Evolutionary conservation across 345 rosid species (phyloP).

Genomic region (Citrus reticulata): DNA sequence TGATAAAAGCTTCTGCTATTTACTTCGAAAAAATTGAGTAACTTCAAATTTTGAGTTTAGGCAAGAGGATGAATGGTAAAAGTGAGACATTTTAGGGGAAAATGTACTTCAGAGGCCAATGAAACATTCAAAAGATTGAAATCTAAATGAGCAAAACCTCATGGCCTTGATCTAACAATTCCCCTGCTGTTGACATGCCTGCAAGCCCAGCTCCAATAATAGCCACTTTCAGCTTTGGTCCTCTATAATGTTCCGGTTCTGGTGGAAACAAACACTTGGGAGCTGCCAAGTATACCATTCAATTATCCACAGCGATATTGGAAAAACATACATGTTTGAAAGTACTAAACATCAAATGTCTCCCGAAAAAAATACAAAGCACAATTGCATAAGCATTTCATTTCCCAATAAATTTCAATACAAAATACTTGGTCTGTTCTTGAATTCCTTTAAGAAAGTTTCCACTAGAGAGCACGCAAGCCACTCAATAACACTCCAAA

Average conservation of each 20-base stretch:
- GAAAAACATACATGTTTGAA: no score
- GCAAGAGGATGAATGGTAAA: neutral
- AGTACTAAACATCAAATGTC: no score
- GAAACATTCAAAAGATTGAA: neutral
- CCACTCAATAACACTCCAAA: neutral
- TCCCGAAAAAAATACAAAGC: no score
- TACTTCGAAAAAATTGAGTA: no score
- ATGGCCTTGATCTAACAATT: slow-evolving; percentile 81
- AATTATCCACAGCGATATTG: no score
- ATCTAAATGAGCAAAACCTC: slow-evolving; percentile 49
- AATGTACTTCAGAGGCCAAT: neutral
- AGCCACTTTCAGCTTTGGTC: slow-evolving; percentile 78
- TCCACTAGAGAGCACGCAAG: neutral
- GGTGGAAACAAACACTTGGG: slow-evolving; percentile 96
- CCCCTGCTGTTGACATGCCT: no score
- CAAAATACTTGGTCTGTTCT: no score
- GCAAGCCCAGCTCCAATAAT: no score
- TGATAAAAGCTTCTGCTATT: no score
- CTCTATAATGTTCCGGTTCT: slow-evolving; percentile 86
- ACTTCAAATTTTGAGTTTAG: neutral
- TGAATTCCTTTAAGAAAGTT: neutral
- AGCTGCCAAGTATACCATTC: slow-evolving; percentile 51
- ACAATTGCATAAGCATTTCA: neutral
- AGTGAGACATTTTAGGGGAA: neutral
- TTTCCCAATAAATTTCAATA: neutral